Conservation (phyloP, 1,139 yeast species). For the Kazachstania sp. region DNA sequence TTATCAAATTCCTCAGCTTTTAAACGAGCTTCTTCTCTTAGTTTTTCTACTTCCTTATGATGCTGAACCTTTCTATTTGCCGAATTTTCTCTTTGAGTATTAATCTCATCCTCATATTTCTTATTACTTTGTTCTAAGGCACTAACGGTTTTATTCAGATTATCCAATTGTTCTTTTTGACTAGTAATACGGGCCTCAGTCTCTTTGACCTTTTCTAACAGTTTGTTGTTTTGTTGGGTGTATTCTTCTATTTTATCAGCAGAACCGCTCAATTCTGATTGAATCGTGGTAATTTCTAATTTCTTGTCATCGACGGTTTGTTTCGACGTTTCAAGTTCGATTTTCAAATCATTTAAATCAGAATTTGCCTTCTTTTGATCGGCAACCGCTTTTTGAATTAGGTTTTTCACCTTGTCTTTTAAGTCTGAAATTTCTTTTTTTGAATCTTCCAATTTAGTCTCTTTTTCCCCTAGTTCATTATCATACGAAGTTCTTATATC, state of each 20-base stretch:
- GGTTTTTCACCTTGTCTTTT: not conserved
- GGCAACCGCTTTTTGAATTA: not conserved
- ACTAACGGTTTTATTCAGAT: not conserved
- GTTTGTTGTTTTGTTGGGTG: not conserved
- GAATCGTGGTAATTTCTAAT: not conserved
- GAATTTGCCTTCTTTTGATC: not conserved
- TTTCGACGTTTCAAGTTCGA: not conserved
- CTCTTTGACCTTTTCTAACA: not conserved
- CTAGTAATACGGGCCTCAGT: not conserved
- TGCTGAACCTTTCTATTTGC: not conserved
- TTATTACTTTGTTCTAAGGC: not conserved
- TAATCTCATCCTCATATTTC: not conserved
- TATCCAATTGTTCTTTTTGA: not conserved
- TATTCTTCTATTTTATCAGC: not conserved
- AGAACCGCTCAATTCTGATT: not conserved
- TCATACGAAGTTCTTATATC: not conserved
- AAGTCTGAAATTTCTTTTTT: not conserved
- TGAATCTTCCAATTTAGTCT: not conserved
- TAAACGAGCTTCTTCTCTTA: slow-evolving; percentile 8
- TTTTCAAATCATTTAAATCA: not conserved
- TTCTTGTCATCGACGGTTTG: not conserved
- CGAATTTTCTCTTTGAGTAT: not conserved
- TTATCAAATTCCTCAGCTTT: slow-evolving; percentile 17
- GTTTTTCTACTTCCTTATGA: slow-evolving; percentile 2
- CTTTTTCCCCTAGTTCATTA: not conserved